Base-by-base conservation (phyloP, 768 basidiomycete genomes). In the Naganishia randhawae region DNA sequence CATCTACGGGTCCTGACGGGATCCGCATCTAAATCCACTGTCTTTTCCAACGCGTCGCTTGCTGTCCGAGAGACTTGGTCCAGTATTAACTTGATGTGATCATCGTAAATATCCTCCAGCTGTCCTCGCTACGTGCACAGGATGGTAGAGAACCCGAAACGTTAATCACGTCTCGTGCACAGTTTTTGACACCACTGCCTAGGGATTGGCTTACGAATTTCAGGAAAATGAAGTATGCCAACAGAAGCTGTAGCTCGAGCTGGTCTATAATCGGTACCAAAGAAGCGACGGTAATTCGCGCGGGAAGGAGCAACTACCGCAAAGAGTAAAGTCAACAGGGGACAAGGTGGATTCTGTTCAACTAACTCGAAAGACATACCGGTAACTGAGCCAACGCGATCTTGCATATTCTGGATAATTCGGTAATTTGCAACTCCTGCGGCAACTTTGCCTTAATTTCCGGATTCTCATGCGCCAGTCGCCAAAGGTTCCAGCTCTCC, bases 151-250 rank as follows among this genome's bases (percentile, higher is more conserved):
- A n/a, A n/a, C n/a, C n/a, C n/a, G n/a, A n/a, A n/a, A n/a, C n/a
- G n/a, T n/a, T n/a, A n/a, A n/a, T n/a, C n/a, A n/a, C n/a, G n/a
- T n/a, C n/a, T n/a, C n/a, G n/a, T n/a, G n/a, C n/a, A n/a, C n/a
- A n/a, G n/a, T n/a, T n/a, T 42, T 42, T 5, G 42, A 7, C 14
- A 19, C 8, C 7, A 39, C 37, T 39, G 37, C 14, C 45, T 22
- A n/a, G n/a, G n/a, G n/a, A n/a, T n/a, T n/a, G 45, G 25, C 45
- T 48, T 48, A 48, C 45, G 45, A 48, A 48, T 48, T 48, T 48
- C 19, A 48, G 45, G 19, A 48, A 48, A 11, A 48, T 48, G 25
- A 48, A 48, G 45, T 48, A 48, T 17, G 45, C 45, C n/a, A 48
- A 22, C 25, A 48, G 11, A 4, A 48, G 45, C 19, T 48, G 45